These are phyloP conservation scores for Cutaneotrichosporon sp. DNA, from an alignment of 1,284 basidiomycete genomes.

Conservation along the genomic window DNA sequence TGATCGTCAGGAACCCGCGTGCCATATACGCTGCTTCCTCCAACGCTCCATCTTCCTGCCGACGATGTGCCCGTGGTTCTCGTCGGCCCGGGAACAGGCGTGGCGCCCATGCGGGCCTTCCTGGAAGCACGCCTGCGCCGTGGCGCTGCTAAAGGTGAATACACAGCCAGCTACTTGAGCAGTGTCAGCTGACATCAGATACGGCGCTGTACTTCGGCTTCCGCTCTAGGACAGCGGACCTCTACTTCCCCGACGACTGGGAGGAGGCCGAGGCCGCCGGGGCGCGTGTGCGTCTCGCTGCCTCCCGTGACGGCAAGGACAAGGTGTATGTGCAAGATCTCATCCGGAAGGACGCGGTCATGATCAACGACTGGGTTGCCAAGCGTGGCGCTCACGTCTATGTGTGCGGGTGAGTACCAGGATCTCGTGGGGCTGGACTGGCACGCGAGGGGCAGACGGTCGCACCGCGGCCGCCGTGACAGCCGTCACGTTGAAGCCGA, in stretches of 20 bases:
- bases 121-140: constrained; percentile 69
- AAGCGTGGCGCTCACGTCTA: constrained; percentile 65
- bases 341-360: constrained; percentile 65
- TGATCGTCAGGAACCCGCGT: constrained; percentile 51
- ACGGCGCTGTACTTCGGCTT: constrained; percentile 89
- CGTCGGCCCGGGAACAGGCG: constrained; percentile 90
- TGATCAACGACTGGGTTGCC: constrained; percentile 67
- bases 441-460: not conserved
- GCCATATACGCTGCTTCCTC: constrained; percentile 67
- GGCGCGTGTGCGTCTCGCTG: constrained; percentile 69
- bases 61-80: constrained; percentile 70
- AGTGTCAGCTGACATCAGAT: constrained; percentile 53
- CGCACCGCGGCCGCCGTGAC: not conserved
- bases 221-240: constrained; percentile 71
- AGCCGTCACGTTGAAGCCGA: not conserved
- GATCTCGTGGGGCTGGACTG: not conserved
- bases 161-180: not conserved
- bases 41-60: constrained; percentile 68
- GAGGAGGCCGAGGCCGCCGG: constrained; percentile 53
- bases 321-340: constrained; percentile 86
- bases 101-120: constrained; percentile 87
- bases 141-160: constrained; percentile 57
- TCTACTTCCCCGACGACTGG: constrained; percentile 79
- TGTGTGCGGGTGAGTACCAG: constrained; percentile 74
- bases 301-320: constrained; percentile 69